These are phyloP conservation scores for Elongisporangium undulatum DNA, from an alignment of 352 stramenopile genomes.

Conservation along the genomic window DNA sequence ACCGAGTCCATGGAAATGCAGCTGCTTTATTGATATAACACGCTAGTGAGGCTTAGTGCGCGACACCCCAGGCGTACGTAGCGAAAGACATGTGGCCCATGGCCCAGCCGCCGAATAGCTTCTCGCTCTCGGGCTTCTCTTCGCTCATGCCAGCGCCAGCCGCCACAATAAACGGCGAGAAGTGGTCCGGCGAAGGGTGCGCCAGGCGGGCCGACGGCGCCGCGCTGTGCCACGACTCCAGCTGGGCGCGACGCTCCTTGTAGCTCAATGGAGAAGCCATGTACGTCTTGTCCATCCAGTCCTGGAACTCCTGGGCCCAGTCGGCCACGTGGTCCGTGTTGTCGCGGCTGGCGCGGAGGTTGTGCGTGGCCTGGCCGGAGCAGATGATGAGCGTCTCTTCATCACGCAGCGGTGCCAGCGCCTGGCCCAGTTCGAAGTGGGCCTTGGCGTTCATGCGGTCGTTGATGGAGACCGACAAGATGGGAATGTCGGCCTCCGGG, in stretches of 20 bases:
- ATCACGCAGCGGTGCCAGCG: conserved; percentile 41
- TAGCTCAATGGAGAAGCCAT: conserved; percentile 16
- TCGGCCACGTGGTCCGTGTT: conserved; percentile 5
- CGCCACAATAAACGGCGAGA: conserved; percentile 39
- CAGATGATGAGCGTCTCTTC: conserved; percentile 74
- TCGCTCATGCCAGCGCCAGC: conserved; percentile 46
- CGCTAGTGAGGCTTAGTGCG: not conserved
- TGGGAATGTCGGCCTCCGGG: conserved; percentile 81
- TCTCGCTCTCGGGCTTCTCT: conserved; percentile 15
- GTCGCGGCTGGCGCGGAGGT: conserved; percentile 21
- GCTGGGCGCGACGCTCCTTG: conserved; percentile 16
- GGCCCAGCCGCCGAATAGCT: conserved; percentile 26
- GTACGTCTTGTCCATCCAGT: conserved; percentile 31
- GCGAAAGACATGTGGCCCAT: conserved; percentile 33
- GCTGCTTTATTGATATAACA: too few species aligned
- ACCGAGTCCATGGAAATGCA: too few species aligned
- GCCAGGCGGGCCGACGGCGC: conserved; percentile 29
- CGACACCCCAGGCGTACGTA: conserved; percentile 28
- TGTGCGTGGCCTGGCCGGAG: conserved; percentile 49
- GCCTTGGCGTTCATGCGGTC: conserved; percentile 20
- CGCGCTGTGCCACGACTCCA: conserved; percentile 23
- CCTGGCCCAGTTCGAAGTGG: conserved; percentile 55
- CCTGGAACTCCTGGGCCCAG: conserved; percentile 30
- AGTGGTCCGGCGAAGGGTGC: conserved; percentile 47
- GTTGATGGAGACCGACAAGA: conserved; percentile 79